A percentile compares a stretch with the other conserved stretches of the same genome.
phyloP scores from a whole-genome alignment of 2,329 filamentous ascomycete genomes.

The Paramyrothecium roridum region DNA sequence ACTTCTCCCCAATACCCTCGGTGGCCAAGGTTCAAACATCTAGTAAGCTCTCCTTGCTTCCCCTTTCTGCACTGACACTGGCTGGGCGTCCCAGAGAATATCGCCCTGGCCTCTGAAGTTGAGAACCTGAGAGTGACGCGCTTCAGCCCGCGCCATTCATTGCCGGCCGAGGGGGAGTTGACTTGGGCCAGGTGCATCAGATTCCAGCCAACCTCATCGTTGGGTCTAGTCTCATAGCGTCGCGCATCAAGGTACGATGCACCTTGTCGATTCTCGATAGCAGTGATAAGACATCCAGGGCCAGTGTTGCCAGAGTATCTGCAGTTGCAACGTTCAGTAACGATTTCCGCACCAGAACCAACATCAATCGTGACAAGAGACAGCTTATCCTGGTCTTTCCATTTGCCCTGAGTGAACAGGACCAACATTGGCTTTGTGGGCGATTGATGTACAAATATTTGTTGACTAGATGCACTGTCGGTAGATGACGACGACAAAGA shows the following conservation, averaged over 20 bases:
- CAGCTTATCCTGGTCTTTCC: constrained; percentile 9
- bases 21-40: constrained; percentile 21
- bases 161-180: constrained; percentile 14
- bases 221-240: constrained; percentile 18
- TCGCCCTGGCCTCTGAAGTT: constrained; percentile 11
- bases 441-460: constrained; percentile 19
- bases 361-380: constrained; percentile 27
- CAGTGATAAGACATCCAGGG: constrained; percentile 13
- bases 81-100: constrained; percentile 23
- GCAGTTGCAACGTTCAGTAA: constrained; percentile 31
- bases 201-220: constrained; percentile 21
- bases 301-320: constrained; percentile 19
- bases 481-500: no score
- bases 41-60: constrained; percentile 16
- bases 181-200: constrained; percentile 23
- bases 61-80: constrained; percentile 21
- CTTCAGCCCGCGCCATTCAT: constrained; percentile 10
- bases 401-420: constrained; percentile 21
- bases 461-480: background rate
- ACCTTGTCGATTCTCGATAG: constrained; percentile 23
- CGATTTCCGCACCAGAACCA: constrained; percentile 25
- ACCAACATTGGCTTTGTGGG: constrained; percentile 30
- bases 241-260: constrained; percentile 16
- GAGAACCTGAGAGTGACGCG: no score
- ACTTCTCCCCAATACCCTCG: constrained; percentile 24